Evolutionary conservation across 805 yeast genomes (phyloP).

Genomic region (Candida nonsorbophila): DNA sequence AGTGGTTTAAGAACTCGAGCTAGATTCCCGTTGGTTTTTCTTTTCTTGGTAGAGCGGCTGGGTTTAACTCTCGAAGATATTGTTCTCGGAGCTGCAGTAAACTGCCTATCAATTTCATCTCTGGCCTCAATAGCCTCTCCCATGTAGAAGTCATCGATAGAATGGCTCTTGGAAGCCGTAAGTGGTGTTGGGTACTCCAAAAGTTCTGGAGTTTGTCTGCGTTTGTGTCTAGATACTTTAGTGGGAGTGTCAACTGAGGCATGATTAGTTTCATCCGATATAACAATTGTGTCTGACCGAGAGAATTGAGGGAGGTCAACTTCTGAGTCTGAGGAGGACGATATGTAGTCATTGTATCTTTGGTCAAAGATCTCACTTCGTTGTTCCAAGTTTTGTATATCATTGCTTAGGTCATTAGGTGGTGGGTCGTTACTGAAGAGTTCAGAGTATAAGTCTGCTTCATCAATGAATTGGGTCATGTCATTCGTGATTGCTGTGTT

Average conservation of each 20-base stretch:
- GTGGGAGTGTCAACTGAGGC: too few relatives aligned
- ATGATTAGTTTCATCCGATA: too few relatives aligned
- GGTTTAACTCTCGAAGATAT: too few relatives aligned
- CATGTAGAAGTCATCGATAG: too few relatives aligned
- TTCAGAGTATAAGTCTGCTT: slow-evolving; percentile 7
- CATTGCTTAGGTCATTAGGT: slow-evolving; percentile 2
- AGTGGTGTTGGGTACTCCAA: too few relatives aligned
- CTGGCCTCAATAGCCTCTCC: not conserved
- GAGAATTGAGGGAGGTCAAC: too few relatives aligned
- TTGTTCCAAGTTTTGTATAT: not conserved
- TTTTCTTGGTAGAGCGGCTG: not conserved
- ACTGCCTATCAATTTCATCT: not conserved
- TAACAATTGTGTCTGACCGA: too few relatives aligned
- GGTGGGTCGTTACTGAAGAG: slow-evolving; percentile 3
- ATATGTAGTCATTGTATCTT: slow-evolving; percentile 4
- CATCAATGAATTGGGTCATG: slow-evolving; percentile 1
- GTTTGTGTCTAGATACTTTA: too few relatives aligned
- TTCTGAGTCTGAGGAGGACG: slow-evolving; percentile 3
- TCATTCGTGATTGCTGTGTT: not conserved
- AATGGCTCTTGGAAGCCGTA: too few relatives aligned
- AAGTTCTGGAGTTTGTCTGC: too few relatives aligned
- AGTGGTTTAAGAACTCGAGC: too few relatives aligned
- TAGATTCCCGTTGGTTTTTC: not conserved
- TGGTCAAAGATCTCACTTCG: not conserved
- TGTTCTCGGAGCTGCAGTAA: not conserved